phyloP scores from a whole-genome alignment of 306 rosid genomes.

The Dryas alaskensis region DNA sequence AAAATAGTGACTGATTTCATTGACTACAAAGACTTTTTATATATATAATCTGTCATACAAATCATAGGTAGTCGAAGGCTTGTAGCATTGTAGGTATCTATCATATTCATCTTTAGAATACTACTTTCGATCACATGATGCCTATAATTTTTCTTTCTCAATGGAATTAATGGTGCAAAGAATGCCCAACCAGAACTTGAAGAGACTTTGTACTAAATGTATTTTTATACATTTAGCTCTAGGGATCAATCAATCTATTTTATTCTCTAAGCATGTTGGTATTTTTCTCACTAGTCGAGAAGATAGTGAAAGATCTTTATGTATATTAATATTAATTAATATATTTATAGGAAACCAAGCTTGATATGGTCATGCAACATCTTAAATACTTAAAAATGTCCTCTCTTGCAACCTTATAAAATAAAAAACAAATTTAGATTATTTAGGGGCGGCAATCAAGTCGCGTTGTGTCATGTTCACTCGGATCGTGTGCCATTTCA shows the following conservation, averaged over 20 bases:
- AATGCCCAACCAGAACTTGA: constrained; percentile 3
- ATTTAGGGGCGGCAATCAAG: too few relatives aligned
- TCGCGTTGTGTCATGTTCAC: too few relatives aligned
- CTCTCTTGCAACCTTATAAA: too few relatives aligned
- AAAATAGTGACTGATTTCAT: not conserved
- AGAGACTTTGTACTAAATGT: not conserved
- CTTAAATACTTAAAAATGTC: too few relatives aligned
- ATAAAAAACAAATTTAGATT: too few relatives aligned
- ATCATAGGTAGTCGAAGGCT: not conserved
- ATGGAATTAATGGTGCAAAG: not conserved
- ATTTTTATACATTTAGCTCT: not conserved
- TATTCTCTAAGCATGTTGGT: not conserved
- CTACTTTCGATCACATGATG: not conserved
- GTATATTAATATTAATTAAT: not conserved
- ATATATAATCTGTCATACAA: not conserved
- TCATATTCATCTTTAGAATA: constrained; percentile 23
- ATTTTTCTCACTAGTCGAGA: not conserved
- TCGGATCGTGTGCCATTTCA: too few relatives aligned
- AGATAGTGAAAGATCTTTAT: not conserved
- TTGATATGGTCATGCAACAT: too few relatives aligned
- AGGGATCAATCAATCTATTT: not conserved
- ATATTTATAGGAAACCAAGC: too few relatives aligned
- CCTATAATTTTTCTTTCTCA: not conserved
- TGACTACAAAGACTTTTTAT: not conserved
- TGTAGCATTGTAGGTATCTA: constrained; percentile 17